A percentile compares a stretch with the other conserved stretches of the same genome.
phyloP scores from a whole-genome alignment of 306 rosid genomes.

The Pterocarpus macrocarpus region DNA sequence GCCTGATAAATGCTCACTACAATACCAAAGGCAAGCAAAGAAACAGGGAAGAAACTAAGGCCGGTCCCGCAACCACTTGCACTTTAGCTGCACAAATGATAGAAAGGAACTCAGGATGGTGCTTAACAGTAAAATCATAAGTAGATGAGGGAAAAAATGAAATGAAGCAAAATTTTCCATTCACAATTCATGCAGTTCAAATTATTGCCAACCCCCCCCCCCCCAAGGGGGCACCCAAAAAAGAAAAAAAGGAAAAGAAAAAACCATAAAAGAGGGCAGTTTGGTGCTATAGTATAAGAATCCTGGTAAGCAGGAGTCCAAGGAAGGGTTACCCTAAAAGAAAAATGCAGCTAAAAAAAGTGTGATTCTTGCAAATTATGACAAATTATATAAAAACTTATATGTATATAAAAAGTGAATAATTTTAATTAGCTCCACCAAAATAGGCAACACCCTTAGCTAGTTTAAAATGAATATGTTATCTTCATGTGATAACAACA shows the following conservation, averaged over 20 bases:
- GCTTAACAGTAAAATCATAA: constrained; percentile 22
- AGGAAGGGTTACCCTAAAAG: not conserved
- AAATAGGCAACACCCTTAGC: constrained; percentile 14
- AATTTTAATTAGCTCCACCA: not conserved
- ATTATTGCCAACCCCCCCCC: too few relatives aligned
- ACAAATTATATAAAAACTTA: constrained; percentile 3
- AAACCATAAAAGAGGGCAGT: not conserved
- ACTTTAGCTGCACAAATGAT: constrained; percentile 39
- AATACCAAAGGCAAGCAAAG: constrained; percentile 33
- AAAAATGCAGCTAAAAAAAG: not conserved
- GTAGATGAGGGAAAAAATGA: not conserved
- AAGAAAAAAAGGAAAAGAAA: not conserved
- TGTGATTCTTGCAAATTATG: constrained; percentile 13
- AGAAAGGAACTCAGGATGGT: constrained; percentile 31
- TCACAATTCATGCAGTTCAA: constrained; percentile 11
- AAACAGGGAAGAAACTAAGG: constrained; percentile 16
- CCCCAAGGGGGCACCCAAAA: not conserved
- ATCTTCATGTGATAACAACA: not conserved
- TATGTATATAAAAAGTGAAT: constrained; percentile 15
- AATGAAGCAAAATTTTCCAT: constrained; percentile 19
- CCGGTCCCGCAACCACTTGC: constrained; percentile 21
- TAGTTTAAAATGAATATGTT: constrained; percentile 13
- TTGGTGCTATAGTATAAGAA: not conserved
- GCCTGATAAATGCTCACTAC: constrained; percentile 34
- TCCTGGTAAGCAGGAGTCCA: not conserved